Base-by-base conservation (phyloP, 2,329 filamentous ascomycete species). In the Aspergillus uvarum region DNA sequence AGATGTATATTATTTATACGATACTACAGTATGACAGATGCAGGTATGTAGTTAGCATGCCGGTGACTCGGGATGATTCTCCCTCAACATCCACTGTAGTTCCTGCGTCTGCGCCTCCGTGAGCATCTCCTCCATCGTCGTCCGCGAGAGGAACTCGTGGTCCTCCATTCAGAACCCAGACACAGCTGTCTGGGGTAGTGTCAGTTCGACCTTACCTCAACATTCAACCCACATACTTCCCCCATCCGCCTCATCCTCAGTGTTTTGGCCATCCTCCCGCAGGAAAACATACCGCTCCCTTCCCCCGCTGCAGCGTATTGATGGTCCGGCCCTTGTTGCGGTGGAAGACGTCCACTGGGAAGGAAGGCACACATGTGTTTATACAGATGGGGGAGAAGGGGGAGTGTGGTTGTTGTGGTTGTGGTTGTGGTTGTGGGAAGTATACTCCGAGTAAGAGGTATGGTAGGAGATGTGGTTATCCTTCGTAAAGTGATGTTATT, bases 81-180 rank as follows among this genome's bases (percentile, higher is more conserved):
- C 50, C 14, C 51, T 8, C 21, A 65, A 68, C 68, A 77, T 70
- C 72, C 72, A 75, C 21, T 61, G 61, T 67, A 89, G 67, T 67
- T 83, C 78, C 60, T 75, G 69, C 1, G 78, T 79, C 65, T 82
- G 78, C 29, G 84, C 79, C 22, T 79, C 68, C 0, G 80, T 80
- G 1, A 90, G 72, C 31, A 89, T 64, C n/a, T 81, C 74, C 47
- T 74, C 69, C 64, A 89, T 76, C 12, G 77, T 76, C 51, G 83
- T 78, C 14, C 70, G 71, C 5, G 77, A 80, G 66, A 91, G 77
- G 66, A 90, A 90, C 68, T 89, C 85, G 71, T 90, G 86, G 71
- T 90, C 87, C 59, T 78, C 79, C 65, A 80, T 89, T 68, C 89
- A 87, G 67, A 90, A 90, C 0, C 87, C 88, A 0, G 87, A 87